Base-by-base conservation (phyloP, 2,329 filamentous ascomycete species). In the Claviceps humidiphila region DNA sequence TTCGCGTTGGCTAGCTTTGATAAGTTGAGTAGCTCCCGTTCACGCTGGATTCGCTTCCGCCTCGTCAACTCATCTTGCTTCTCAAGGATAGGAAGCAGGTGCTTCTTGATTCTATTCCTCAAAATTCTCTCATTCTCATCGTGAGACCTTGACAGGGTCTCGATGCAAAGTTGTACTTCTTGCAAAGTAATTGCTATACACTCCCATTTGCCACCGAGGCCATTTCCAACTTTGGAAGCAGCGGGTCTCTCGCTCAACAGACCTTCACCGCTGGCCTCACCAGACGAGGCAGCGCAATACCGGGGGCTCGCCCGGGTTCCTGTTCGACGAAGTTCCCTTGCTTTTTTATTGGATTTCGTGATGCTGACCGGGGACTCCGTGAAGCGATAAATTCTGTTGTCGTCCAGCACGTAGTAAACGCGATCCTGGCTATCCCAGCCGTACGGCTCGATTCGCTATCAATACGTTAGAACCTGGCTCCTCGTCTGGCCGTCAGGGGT, bases 1-100 rank as follows among this genome's bases (percentile, higher is more conserved):
- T 98, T 98, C 4, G 93, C 91, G 53, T 85, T 87, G n/a, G 89
- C 89, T 70, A 97, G 78, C 64, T 93, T 91, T 59, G 91, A 84
- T 58, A 95, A 68, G 58, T 82, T 89, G 50, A 89, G 73, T 22
- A 95, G 68, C 61, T 97, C 91, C 56, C 84, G 87, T 64, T 94
- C 81, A 59, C 85, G 74, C 55, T 82, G 78, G 3, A 72, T 61
- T 49, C 85, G 74, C 73, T 88, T 76, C 69, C 81, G 71, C 66
- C 91, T 90, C 55, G 83, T 82, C 34, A 82, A 78, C 60, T 90
- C 78, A 59, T 84, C 81, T 58, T 87, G 82, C 61, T 86, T 87
- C 66, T 94, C 84, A 14, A 98, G 77, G 40, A 94, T 79, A 0
- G 93, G 93, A 3, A 97, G 63, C 1, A 97, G 81, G 52, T 95